Conservation (phyloP, 1,139 yeast genomes). For the Casaregolazyma lundiana region DNA sequence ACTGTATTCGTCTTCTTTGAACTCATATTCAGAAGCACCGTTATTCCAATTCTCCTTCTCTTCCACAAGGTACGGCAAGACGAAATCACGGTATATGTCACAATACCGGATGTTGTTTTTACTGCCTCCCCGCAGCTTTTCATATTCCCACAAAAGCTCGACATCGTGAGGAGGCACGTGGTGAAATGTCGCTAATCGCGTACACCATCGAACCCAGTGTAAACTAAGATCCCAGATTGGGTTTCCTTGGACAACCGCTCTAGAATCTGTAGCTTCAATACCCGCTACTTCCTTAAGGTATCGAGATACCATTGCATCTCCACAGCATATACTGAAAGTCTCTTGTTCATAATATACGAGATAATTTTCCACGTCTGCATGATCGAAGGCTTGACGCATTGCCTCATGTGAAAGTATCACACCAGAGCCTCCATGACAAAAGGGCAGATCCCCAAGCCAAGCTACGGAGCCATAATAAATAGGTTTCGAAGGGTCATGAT, state of each 20-base stretch:
- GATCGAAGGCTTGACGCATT: slow-evolving; percentile 26
- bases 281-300: slow-evolving; percentile 17
- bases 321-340: slow-evolving; percentile 32
- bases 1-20: slow-evolving; percentile 15
- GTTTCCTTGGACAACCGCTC: slow-evolving; percentile 33
- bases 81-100: slow-evolving; percentile 34
- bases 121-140: slow-evolving; percentile 27
- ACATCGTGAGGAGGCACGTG: slow-evolving; percentile 33
- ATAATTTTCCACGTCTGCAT: slow-evolving; percentile 16
- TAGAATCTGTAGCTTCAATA: slow-evolving; percentile 19
- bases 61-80: slow-evolving; percentile 29
- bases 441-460: slow-evolving; percentile 20
- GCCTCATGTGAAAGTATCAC: slow-evolving; percentile 34
- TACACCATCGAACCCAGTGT: slow-evolving; percentile 30
- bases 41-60: slow-evolving; percentile 30
- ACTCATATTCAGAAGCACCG: slow-evolving; percentile 18
- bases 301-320: slow-evolving; percentile 35
- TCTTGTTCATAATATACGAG: slow-evolving; percentile 23
- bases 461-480: slow-evolving; percentile 32
- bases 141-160: slow-evolving; percentile 36
- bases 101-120: slow-evolving; percentile 27
- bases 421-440: slow-evolving; percentile 40
- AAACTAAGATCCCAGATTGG: slow-evolving; percentile 21
- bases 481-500: slow-evolving; percentile 25
- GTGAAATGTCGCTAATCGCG: slow-evolving; percentile 35